A percentile compares a stretch with the other conserved stretches of the same genome.
phyloP scores from a whole-genome alignment of 352 stramenopile genomes.

The Pythium dissimile region DNA sequence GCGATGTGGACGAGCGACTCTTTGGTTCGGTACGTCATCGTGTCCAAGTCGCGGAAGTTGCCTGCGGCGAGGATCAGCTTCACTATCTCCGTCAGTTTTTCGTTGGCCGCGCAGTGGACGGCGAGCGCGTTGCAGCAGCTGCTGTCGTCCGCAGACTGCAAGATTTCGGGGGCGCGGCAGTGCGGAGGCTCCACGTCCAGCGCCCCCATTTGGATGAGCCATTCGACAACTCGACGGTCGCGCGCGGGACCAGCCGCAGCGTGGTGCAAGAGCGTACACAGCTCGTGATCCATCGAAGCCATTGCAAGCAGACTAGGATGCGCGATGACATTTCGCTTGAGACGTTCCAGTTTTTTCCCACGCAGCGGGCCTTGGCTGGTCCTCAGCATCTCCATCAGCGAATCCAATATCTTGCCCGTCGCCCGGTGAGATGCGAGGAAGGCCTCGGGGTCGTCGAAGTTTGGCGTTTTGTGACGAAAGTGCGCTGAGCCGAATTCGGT shows the following conservation, averaged over 20 bases:
- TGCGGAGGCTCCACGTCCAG: conserved; percentile 10
- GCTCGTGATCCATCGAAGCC: not conserved
- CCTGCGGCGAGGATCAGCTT: not conserved
- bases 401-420: not conserved
- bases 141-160: no score
- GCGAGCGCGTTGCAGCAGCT: not conserved
- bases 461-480: not conserved
- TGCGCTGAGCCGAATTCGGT: not conserved
- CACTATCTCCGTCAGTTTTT: not conserved
- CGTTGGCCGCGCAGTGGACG: not conserved
- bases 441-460: not conserved
- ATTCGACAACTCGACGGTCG: conserved; percentile 30
- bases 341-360: not conserved
- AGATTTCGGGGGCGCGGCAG: no score
- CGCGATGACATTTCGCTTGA: not conserved
- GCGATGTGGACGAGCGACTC: conserved; percentile 7
- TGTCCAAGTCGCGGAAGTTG: conserved; percentile 4
- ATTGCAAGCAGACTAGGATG: not conserved
- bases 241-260: conserved; percentile 25
- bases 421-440: not conserved
- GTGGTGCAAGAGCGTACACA: conserved; percentile 24
- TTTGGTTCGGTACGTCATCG: conserved; percentile 1
- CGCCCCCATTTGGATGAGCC: conserved; percentile 32
- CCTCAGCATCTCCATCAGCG: not conserved
- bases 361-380: not conserved